Base-by-base conservation (phyloP, 371 early-diverging fungal genomes). In the Encephalitozoon hellem region DNA sequence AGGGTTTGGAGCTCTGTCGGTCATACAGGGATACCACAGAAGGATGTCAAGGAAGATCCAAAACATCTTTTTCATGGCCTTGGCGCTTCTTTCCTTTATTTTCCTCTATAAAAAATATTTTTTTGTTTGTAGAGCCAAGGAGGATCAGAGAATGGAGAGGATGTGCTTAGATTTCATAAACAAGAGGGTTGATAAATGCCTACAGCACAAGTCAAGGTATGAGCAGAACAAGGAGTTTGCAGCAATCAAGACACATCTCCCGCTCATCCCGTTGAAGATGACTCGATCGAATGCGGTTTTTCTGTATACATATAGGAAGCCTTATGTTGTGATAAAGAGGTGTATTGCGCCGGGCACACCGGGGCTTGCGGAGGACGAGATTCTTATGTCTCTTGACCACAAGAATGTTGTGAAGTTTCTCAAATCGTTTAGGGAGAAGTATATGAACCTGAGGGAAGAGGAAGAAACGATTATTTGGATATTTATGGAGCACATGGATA, bases 391-490 rank as follows among this genome's bases (percentile, higher is more conserved):
- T 32, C 51, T 82, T 0, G 28, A 77, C 15, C 67, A 80, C 54
- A 32, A 38, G 21, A 18, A 84, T 72, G 38, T 86, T 26, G 63
- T 84, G 21, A 74, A 79, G 34, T 78, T 83, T n/a, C 53, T 72
- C 26, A 75, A 74, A n/a, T 80, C 77, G 4, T 70, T 76, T n/a
- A 54, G 72, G 18, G 72, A 67, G 1, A 59, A 39, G 1, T 75
- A 55, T 67, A 71, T 45, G 9, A 69, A 70, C 32, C 12, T 8
- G 1, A 76, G 76, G 28, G 79, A 67, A 15, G 78, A 80, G 45
- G 55, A 73, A 23, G 81, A 84, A 39, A 77, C 63, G n/a, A 30
- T 84, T 25, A 72, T 86, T n/a, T 86, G 84, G 84, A 52, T 86
- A 28, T 79, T 82, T 69, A 72, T 73, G 43, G 84, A 86, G 71